These are phyloP conservation scores for Mycosphaerella sp. DNA, from an alignment of 2,329 filamentous ascomycete genomes.

Conservation along the genomic window DNA sequence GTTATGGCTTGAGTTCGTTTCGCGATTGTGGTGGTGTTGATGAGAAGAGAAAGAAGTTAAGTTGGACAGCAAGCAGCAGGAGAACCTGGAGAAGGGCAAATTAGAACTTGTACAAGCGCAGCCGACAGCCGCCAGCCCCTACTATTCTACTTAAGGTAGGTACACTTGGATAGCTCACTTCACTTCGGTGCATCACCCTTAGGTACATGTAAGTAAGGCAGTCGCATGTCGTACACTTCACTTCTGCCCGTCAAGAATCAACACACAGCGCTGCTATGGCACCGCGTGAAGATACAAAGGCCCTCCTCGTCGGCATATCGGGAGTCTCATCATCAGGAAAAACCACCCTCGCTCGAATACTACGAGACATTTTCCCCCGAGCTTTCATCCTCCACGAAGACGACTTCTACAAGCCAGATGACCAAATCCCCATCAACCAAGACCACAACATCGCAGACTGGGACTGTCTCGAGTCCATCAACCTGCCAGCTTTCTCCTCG, in stretches of 20 bases:
- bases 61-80: too few relatives aligned
- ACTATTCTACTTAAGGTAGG: too few relatives aligned
- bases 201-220: too few relatives aligned
- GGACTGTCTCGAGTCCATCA: slow-evolving; percentile 79
- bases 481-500: slow-evolving; percentile 60
- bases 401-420: slow-evolving; percentile 85
- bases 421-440: slow-evolving; percentile 51
- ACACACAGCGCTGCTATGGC: background rate
- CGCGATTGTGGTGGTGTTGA: background rate
- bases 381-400: slow-evolving; percentile 88
- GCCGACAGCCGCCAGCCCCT: too few relatives aligned
- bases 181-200: too few relatives aligned
- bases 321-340: slow-evolving; percentile 92
- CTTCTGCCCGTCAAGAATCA: too few relatives aligned
- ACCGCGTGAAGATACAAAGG: slow-evolving; percentile 24
- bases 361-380: slow-evolving; percentile 68
- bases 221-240: background rate
- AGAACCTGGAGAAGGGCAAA: too few relatives aligned
- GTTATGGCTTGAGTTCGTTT: background rate
- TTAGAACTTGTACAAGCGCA: too few relatives aligned
- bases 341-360: slow-evolving; percentile 80
- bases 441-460: slow-evolving; percentile 65
- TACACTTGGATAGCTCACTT: too few relatives aligned
- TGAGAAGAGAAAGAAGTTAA: too few relatives aligned
- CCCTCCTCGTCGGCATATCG: slow-evolving; percentile 70